Evolutionary conservation across 164 flowering plant species (phyloP).

Genomic region (Macadamia integrifolia): DNA sequence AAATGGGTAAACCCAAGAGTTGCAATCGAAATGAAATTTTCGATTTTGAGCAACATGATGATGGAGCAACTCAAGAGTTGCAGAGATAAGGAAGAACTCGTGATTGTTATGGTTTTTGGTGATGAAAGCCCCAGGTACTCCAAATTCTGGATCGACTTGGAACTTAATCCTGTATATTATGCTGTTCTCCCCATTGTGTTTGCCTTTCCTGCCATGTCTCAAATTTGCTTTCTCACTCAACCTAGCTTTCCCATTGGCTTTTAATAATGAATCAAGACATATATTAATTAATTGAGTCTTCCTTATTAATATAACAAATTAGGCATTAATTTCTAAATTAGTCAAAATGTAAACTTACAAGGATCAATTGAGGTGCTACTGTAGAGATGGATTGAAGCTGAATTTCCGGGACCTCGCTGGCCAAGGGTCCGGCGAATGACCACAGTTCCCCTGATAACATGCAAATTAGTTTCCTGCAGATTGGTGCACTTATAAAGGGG

Average conservation of each 20-base stretch:
- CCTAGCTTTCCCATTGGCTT: slow-evolving; percentile 38
- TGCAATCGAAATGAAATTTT: slow-evolving; percentile 41
- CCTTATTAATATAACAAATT: too few species aligned
- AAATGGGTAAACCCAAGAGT: slow-evolving; percentile 53
- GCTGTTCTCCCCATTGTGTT: slow-evolving; percentile 11
- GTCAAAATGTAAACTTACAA: slow-evolving; percentile 20
- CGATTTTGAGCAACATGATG: not conserved
- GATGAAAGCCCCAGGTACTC: slow-evolving; percentile 47
- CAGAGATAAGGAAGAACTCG: slow-evolving; percentile 36
- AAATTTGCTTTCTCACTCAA: slow-evolving; percentile 33
- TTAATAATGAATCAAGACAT: too few species aligned
- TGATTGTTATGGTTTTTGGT: slow-evolving; percentile 30
- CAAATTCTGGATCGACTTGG: slow-evolving; percentile 31
- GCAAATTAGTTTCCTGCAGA: not conserved
- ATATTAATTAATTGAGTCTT: too few species aligned
- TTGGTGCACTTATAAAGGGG: not conserved
- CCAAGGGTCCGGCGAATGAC: slow-evolving; percentile 12
- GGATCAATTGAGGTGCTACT: slow-evolving; percentile 32
- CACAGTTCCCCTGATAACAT: slow-evolving; percentile 11
- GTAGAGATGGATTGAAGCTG: slow-evolving; percentile 31
- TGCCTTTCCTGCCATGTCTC: slow-evolving; percentile 23
- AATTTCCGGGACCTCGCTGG: slow-evolving; percentile 28
- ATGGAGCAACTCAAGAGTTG: slow-evolving; percentile 15
- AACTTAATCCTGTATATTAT: slow-evolving; percentile 22
- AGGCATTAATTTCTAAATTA: too few species aligned